Base-by-base conservation (phyloP, 1,284 basidiomycete genomes). In the Puccinia polysora region DNA sequence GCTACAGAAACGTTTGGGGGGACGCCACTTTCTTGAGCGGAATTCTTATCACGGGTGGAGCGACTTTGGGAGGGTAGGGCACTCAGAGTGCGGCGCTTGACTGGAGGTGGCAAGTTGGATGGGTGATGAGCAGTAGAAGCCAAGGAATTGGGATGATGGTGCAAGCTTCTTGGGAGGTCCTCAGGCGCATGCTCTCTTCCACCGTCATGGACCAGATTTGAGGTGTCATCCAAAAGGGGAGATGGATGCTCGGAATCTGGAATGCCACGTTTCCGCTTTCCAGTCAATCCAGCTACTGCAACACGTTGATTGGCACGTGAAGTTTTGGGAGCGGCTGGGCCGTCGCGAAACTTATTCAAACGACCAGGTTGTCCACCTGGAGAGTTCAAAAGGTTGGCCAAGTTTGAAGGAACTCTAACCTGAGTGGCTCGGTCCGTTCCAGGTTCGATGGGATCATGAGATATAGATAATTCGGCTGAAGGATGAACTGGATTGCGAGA, bases 331-430 rank as follows among this genome's bases (percentile, higher is more conserved):
- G 8, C 36, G 2, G 52, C 23, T 4, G 43, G 65, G 18, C 25
- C n/a, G 38, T 55, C 47, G 20, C 32, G 52, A 38, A 38, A 50
- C 10, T 30, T 53, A 43, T 14, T 55, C 14, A 68, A 32, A 15
- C 52, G 20, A 56, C 58, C 25, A n/a, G 36, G n/a, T 36, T 64
- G 60, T n/a, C 43, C 60, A 47, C 59, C 36, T 1, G 70, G 70
- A 7, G 70, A 72, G 53, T 72, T 72, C 28, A 72, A 50, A n/a
- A 72, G 60, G 58, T 65, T 72, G 10, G 70, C 70, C 59, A 72
- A 36, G 40, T 72, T 72, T 4, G 70, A 72, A n/a, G 70, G 70
- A 49, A 72, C 50, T 18, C 60, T 60, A 32, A 36, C 40, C 28
- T 72, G 47, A 32, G 8, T 32, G 25, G 32, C 60, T 8, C 64